phyloP scores from a whole-genome alignment of 139 green algal species.

The Astrephomene gubernaculifera region DNA sequence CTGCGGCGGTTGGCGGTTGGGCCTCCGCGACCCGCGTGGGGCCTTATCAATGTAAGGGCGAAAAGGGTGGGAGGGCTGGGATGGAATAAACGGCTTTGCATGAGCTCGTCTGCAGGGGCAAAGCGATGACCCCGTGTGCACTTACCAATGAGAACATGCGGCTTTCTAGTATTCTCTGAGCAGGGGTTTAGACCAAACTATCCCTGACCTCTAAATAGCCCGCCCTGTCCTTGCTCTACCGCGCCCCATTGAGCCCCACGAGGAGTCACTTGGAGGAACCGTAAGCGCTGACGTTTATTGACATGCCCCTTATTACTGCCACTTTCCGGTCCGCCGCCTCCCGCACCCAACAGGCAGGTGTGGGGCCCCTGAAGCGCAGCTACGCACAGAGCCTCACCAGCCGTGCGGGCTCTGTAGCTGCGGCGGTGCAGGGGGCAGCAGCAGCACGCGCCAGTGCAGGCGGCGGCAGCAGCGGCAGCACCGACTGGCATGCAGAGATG shows the following conservation, averaged over 20 bases:
- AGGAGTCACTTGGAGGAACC: background rate
- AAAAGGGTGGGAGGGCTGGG: background rate
- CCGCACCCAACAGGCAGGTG: conserved; percentile 7
- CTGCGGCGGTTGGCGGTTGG: conserved; percentile 35
- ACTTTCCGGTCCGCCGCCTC: background rate
- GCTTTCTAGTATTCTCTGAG: background rate
- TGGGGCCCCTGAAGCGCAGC: conserved; percentile 30
- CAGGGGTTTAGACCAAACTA: background rate
- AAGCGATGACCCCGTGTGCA: too few relatives aligned
- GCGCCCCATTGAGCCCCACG: background rate
- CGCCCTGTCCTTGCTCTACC: background rate
- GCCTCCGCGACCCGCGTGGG: conserved; percentile 11
- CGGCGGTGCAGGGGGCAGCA: too few relatives aligned
- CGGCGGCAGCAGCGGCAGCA: too few relatives aligned
- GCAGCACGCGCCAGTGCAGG: too few relatives aligned
- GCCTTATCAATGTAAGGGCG: conserved; percentile 27
- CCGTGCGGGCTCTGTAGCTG: too few relatives aligned
- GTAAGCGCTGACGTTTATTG: background rate
- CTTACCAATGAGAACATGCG: too few relatives aligned
- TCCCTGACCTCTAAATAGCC: background rate
- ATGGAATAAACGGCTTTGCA: background rate
- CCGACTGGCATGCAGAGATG: too few relatives aligned
- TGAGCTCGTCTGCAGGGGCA: background rate
- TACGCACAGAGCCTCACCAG: background rate
- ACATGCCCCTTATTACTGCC: background rate